Evolutionary conservation across 257 asterid species (phyloP).

Genomic region (Solanum medicagineum): DNA sequence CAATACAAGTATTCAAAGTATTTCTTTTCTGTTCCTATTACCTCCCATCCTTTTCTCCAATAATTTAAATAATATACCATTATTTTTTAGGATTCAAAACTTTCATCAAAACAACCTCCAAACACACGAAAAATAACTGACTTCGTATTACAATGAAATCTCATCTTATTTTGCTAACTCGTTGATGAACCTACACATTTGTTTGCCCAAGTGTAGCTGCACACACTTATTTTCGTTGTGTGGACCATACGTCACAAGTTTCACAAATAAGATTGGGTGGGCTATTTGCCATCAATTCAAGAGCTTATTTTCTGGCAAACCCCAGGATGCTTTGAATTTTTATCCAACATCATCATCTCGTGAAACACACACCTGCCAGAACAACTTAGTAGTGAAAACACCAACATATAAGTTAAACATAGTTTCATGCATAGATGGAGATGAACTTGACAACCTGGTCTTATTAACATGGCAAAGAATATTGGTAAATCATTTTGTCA

Average conservation of each 20-base stretch:
- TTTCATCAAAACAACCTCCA: background rate
- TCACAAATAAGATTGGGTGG: background rate
- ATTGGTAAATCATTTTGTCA: background rate
- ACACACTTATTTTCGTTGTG: background rate
- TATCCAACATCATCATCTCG: background rate
- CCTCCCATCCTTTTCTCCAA: background rate
- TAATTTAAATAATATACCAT: background rate
- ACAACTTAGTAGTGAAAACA: background rate
- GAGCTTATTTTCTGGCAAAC: too few relatives aligned
- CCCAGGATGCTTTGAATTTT: too few relatives aligned
- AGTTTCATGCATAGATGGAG: background rate
- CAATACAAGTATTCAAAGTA: background rate
- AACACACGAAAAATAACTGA: too few relatives aligned
- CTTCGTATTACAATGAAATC: too few relatives aligned
- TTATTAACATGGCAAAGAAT: background rate
- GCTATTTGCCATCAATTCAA: too few relatives aligned
- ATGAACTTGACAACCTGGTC: background rate
- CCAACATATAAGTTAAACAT: background rate
- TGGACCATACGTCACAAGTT: background rate
- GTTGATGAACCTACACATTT: too few relatives aligned
- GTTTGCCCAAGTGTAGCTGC: background rate
- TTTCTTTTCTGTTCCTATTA: background rate
- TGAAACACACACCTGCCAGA: background rate
- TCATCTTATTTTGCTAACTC: too few relatives aligned
- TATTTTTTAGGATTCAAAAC: background rate